phyloP scores from a whole-genome alignment of 805 yeast genomes.

The Candida tammaniensis region DNA sequence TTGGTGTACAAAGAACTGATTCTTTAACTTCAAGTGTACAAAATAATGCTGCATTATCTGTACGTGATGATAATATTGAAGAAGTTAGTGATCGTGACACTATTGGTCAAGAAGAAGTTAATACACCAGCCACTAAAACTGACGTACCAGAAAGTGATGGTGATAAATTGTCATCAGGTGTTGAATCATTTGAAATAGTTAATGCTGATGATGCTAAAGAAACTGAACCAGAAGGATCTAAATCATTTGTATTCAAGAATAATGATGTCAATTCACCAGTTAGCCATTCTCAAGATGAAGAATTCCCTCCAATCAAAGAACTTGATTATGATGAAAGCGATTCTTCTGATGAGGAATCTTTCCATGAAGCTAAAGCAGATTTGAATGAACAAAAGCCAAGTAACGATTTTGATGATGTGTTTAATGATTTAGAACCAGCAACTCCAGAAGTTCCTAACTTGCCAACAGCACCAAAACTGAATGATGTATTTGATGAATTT shows the following conservation, averaged over 20 bases:
- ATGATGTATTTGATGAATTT: conserved; percentile 35
- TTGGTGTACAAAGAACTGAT: conserved; percentile 60
- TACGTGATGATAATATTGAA: conserved; percentile 65
- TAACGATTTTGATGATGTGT: conserved; percentile 35
- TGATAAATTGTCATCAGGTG: conserved; percentile 42
- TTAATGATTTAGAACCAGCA: conserved; percentile 39
- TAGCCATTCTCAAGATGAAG: conserved; percentile 29
- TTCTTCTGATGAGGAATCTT: conserved; percentile 33
- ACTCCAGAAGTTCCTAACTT: conserved; percentile 10
- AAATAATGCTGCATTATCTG: conserved; percentile 88
- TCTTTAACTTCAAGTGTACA: conserved; percentile 88
- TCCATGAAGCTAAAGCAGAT: conserved; percentile 13
- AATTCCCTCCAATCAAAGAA: conserved; percentile 64
- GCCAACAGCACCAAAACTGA: too few species aligned
- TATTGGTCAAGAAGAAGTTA: conserved; percentile 24
- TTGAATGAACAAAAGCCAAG: conserved; percentile 1
- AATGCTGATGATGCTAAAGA: conserved; percentile 46
- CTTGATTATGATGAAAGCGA: conserved; percentile 52
- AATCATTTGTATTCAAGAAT: conserved; percentile 12
- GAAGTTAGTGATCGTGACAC: conserved; percentile 44
- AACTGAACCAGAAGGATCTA: conserved; percentile 9
- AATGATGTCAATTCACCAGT: neutral
- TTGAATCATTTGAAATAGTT: conserved; percentile 54
- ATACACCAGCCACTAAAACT: conserved; percentile 17
- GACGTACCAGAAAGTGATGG: conserved; percentile 30